A percentile compares a stretch with the other conserved stretches of the same genome.
These are phyloP conservation scores for Medicago ruthenica DNA, from an alignment of 306 rosid genomes.

Conservation along the genomic window DNA sequence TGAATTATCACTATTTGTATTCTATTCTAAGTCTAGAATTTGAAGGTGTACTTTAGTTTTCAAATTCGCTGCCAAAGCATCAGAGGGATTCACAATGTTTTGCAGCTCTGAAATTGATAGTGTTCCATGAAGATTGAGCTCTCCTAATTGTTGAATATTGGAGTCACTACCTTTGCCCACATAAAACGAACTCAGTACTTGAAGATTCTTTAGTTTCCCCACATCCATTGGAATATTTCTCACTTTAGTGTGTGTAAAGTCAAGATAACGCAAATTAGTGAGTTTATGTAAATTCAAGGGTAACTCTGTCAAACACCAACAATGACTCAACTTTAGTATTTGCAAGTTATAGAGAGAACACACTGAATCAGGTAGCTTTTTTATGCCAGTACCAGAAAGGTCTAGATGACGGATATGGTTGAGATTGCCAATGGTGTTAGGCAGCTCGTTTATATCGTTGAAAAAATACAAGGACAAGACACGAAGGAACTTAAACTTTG, in stretches of 20 bases:
- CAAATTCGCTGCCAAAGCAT: conserved; percentile 5
- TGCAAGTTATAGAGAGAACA: conserved; percentile 23
- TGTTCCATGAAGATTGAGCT: conserved; percentile 10
- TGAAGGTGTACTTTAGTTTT: background rate
- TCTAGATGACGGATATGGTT: conserved; percentile 1
- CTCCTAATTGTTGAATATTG: conserved; percentile 10
- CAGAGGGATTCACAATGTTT: background rate
- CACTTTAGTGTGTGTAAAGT: background rate
- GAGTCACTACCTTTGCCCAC: background rate
- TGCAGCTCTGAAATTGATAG: conserved; percentile 18
- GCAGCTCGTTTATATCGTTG: background rate
- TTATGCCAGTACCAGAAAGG: background rate
- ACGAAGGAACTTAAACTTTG: background rate
- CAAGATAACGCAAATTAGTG: conserved; percentile 1
- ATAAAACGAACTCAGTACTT: conserved; percentile 3
- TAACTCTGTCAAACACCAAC: background rate
- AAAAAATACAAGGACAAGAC: background rate
- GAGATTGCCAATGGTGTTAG: background rate
- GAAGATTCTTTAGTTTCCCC: conserved; percentile 13
- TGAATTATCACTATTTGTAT: background rate
- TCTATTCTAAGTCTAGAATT: conserved; percentile 23
- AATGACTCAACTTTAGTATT: background rate
- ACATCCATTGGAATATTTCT: background rate
- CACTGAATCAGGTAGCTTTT: conserved; percentile 2
- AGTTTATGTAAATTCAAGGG: conserved; percentile 9